A percentile compares a stretch with the other conserved stretches of the same genome.
These are phyloP conservation scores for Fusarium nurragi DNA, from an alignment of 2,329 filamentous ascomycete species.

Conservation along the genomic window DNA sequence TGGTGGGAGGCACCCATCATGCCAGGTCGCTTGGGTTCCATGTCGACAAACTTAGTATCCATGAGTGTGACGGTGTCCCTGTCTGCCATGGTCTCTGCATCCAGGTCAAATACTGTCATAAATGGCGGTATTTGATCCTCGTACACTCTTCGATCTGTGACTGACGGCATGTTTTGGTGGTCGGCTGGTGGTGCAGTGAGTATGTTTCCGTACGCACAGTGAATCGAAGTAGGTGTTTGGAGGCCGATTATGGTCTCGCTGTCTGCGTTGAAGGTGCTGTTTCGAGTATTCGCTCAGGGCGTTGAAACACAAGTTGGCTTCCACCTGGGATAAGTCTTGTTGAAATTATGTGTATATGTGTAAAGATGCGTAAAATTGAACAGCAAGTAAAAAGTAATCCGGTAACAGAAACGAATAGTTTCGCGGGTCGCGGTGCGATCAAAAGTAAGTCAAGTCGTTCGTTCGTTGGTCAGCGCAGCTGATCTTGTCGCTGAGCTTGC, in stretches of 20 bases:
- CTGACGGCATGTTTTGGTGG: conserved; percentile 66
- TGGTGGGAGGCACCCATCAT: conserved; percentile 51
- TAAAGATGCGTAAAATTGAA: conserved; percentile 28
- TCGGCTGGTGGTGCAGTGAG: conserved; percentile 2
- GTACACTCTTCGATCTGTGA: conserved; percentile 68
- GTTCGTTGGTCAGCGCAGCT: conserved; percentile 45
- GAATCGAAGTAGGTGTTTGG: background rate
- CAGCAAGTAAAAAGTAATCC: conserved; percentile 13
- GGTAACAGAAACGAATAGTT: conserved; percentile 37
- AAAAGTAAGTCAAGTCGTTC: conserved; percentile 35
- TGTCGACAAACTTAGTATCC: conserved; percentile 62
- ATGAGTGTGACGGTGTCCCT: conserved; percentile 64
- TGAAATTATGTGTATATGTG: conserved; percentile 38
- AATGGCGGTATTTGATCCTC: conserved; percentile 79
- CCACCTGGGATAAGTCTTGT: conserved; percentile 35
- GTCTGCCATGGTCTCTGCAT: conserved; percentile 64
- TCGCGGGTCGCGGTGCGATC: conserved; percentile 35
- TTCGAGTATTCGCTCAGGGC: conserved; percentile 11
- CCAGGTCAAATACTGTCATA: conserved; percentile 78
- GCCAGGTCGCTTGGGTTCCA: conserved; percentile 54
- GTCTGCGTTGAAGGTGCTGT: conserved; percentile 6
- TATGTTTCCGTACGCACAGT: conserved; percentile 6
- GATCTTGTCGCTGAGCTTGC: conserved; percentile 41
- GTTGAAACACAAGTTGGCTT: conserved; percentile 32
- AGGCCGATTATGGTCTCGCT: conserved; percentile 5